phyloP scores from a whole-genome alignment of 2,329 filamentous ascomycete species.

The Pyricularia sp. region DNA sequence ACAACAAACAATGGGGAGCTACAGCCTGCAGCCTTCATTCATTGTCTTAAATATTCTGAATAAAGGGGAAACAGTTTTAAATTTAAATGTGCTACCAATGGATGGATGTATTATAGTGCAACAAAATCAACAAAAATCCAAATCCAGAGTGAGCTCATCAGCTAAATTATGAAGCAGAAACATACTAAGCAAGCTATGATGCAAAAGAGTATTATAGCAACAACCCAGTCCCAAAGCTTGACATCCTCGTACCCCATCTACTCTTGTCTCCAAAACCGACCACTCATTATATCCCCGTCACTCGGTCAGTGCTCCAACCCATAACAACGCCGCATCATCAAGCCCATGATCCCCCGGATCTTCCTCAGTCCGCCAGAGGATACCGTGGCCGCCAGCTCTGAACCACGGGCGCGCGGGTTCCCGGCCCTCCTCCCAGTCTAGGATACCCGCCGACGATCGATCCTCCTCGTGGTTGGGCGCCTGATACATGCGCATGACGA shows the following conservation, averaged over 20 bases:
- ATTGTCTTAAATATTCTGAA: not conserved
- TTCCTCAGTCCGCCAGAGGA: not conserved
- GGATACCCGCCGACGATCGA: constrained; percentile 16
- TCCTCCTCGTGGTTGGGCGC: not conserved
- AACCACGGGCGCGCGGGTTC: not conserved
- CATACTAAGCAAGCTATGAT: not conserved
- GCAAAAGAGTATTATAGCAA: not conserved
- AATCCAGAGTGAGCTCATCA: too few species aligned
- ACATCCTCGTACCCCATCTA: not conserved
- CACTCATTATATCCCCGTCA: not conserved
- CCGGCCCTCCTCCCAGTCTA: constrained; percentile 21
- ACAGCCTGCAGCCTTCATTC: not conserved
- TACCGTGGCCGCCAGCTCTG: not conserved
- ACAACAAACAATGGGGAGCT: not conserved
- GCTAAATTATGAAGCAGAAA: too few species aligned
- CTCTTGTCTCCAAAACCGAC: not conserved
- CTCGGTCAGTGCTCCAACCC: not conserved
- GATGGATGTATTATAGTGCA: not conserved
- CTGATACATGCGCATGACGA: constrained; percentile 6
- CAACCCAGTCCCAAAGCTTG: not conserved
- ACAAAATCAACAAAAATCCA: too few species aligned
- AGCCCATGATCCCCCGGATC: not conserved
- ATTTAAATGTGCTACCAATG: not conserved
- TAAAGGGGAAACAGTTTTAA: not conserved
- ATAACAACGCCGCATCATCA: not conserved